Evolutionary conservation across 495 filamentous ascomycete species (phyloP), one percentile per base, ranked within the genome.

Genomic region (Chaetomium cochliodes): DNA sequence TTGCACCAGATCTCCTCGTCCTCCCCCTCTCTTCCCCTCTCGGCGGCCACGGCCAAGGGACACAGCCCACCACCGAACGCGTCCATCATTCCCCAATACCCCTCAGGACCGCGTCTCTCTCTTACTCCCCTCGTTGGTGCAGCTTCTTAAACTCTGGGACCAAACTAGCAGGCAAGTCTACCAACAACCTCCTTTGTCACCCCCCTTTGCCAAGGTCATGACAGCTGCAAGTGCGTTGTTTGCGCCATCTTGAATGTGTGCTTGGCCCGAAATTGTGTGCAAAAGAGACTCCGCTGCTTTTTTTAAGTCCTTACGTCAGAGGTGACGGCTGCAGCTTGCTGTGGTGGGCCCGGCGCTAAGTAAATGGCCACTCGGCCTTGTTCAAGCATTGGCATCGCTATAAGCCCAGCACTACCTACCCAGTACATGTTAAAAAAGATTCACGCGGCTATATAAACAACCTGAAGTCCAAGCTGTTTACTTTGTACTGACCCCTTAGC

Each of bases 271-370:
- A 0, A 15, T 15, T 50, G 18, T 25, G 7, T 16, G 25, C 18
- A 37, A 15, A 54, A 8, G 1, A 44, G 44, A 44, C 59, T 63
- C 54, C 54, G 65, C 59, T 37, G 33, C 54, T 46, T 16, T 11
- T n/a, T 37, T 13, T 39, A 52, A 52, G 37, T 33, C 54, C 54
- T 67, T 67, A 67, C 65, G 65, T 67, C 65, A 67, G 65, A 53
- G 60, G 60, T 67, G 64, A 57, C 51, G 64, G 64, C 23, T 26
- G 28, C 42, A 16, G 25, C 25, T 46, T 42, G 47, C 51, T 47
- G 13, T 2, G 44, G 64, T 62, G 64, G 58, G n/a, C 58, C 37
- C 16, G 37, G 33, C 54, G 46, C 54, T 58, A 58, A 37, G 33
- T 37, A 8, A 37, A 64, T 9, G 23, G n/a, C 2, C 20, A 16